Evolutionary conservation across 441 rosid species (phyloP), one percentile per base, ranked within the genome.

Genomic region (Hura crepitans): DNA sequence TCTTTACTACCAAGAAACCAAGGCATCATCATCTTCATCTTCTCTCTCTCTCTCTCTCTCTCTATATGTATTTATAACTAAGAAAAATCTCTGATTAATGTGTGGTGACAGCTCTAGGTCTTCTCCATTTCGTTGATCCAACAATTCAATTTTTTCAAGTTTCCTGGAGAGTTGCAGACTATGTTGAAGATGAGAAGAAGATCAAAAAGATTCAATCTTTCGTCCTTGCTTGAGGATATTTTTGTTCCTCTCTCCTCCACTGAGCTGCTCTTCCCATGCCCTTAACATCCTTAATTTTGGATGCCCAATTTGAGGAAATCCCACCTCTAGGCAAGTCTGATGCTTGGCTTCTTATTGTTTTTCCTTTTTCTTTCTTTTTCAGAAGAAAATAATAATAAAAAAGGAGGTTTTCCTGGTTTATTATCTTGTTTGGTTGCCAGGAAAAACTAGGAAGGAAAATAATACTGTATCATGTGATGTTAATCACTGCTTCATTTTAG

Each of bases 321-420:
- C 55, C 66, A 47, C 82, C 81, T 80, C 82, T 84, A 80, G 88
- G 91, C 91, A 86, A 86, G 91, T 86, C 91, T 84, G 63, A 66
- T 73, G 75, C 91, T 86, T 86, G 91, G 91, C 91, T 86, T 80
- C 45, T 47, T 46, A n/a, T 59, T 45, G 23, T 31, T 0, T 28
- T 14, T 25, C 31, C 33, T 0, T 18, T 15, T 35, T 35, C 7
- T 35, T 33, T 33, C 6, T 33, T 2, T 33, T 33, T 33, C 2
- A 33, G 6, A 33, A 33, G 6, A 33, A 33, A 55, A 42, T 54
- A 6, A 0, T 7, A 42, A 42, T 0, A 2, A 42, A 10, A 11
- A 12, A 42, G 45, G 9, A 42, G 13, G 12, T 2, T 18, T 15
- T 31, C 35, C 55, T 10, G 1, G 23, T 42, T 42, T 10, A 3